Base-by-base conservation (phyloP, 768 basidiomycete genomes). In the Amanita rubescens region DNA sequence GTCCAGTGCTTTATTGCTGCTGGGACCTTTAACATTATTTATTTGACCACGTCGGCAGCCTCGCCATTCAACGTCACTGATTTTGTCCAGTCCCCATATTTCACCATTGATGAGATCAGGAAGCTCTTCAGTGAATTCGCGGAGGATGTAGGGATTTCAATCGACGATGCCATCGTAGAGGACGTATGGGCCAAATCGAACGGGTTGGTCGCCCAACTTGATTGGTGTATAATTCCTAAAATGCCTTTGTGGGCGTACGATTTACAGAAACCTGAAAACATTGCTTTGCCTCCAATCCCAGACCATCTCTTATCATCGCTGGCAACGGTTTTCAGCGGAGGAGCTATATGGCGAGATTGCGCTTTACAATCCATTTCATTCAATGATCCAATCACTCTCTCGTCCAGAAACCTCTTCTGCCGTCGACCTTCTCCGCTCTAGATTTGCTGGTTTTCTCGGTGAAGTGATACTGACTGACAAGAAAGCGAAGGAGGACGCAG, bases 101-200 rank as follows among this genome's bases (percentile, higher is more conserved):
- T 57, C 25, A 54, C 48, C 24, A 43, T 47, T 46, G 45, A 46
- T 20, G 51, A 57, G 32, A 53, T 25, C 12, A 44, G 51, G 51
- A 33, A 52, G 37, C 55, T 57, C 35, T 57, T 57, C 37, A 3
- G 14, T 33, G 7, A 20, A 46, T 57, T 57, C 48, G 42, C 39
- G 25, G 3, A 33, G 37, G 51, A 53, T 37, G 14, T 32, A 19
- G 14, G 34, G 3, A 25, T 46, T 52, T 35, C 30, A 3, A 53
- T 57, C 3, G 55, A 57, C 17, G 51, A 45, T 38, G 42, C 14
- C 10, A 38, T 57, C 30, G 51, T 57, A 19, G 42, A 57, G 11
- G 55, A 57, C 30, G 34, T 57, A 53, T 57, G 55, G 55, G 25
- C 33, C 11, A 53, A 57, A 39, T 57, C 51, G 15, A 57, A 46